phyloP scores from a whole-genome alignment of 176 grass and related monocot genomes.

The Eleusine coracana region DNA sequence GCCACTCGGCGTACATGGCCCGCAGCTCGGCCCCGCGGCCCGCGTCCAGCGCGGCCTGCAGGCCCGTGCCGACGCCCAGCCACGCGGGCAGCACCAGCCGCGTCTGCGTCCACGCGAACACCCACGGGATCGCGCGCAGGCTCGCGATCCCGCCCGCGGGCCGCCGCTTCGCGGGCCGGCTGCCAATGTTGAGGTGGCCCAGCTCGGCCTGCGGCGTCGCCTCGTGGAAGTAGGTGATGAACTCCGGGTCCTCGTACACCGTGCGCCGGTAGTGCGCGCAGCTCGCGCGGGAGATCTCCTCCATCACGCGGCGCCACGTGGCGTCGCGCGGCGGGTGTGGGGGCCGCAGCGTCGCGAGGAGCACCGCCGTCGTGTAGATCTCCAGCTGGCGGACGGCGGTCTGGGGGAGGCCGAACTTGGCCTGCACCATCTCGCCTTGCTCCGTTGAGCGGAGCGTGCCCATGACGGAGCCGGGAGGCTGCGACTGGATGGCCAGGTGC shows the following conservation, averaged over 20 bases:
- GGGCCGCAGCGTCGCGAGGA: slow-evolving; percentile 69
- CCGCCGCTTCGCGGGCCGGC: slow-evolving; percentile 65
- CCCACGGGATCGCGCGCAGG: slow-evolving; percentile 88
- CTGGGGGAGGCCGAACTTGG: slow-evolving; percentile 86
- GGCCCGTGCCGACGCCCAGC: slow-evolving; percentile 74
- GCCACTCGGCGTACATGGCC: slow-evolving; percentile 91
- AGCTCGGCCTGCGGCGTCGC: slow-evolving; percentile 89
- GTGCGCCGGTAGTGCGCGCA: slow-evolving; percentile 76
- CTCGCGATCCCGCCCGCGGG: slow-evolving; percentile 57
- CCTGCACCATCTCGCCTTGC: slow-evolving; percentile 99
- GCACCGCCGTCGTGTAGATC: slow-evolving; percentile 92
- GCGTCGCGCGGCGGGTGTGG: slow-evolving; percentile 71
- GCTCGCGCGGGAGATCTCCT: slow-evolving; percentile 81
- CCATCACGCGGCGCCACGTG: slow-evolving; percentile 71
- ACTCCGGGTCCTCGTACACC: slow-evolving; percentile 81
- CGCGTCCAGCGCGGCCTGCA: slow-evolving; percentile 62
- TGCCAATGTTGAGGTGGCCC: slow-evolving; percentile 84
- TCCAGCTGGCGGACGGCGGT: slow-evolving; percentile 87
- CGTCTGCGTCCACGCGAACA: slow-evolving; percentile 97
- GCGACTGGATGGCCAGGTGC: slow-evolving; percentile 90
- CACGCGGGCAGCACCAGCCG: slow-evolving; percentile 61
- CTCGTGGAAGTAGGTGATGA: slow-evolving; percentile 93
- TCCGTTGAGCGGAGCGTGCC: slow-evolving; percentile 84
- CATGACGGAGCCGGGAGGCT: slow-evolving; percentile 93
- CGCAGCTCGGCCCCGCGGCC: slow-evolving; percentile 62